Evolutionary conservation across 108 stramenopile genomes (phyloP).

Genomic region (Licmophora abbreviata): DNA sequence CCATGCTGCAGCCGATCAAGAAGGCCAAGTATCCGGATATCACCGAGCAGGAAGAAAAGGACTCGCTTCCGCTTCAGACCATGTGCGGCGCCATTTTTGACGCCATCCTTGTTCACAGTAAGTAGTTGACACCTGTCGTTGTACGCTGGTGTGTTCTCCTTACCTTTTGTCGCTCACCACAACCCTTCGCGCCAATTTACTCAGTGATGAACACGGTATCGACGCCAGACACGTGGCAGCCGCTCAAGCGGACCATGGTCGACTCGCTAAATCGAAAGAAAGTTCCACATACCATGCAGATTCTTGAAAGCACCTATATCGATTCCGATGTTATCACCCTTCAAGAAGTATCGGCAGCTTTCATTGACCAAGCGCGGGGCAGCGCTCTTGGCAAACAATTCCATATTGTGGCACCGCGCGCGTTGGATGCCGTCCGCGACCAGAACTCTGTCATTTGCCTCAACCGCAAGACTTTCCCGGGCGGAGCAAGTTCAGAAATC

Average conservation of each 20-base stretch:
- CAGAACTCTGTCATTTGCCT: conserved; percentile 82
- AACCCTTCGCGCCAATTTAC: too few relatives aligned
- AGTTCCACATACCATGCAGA: conserved; percentile 78
- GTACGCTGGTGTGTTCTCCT: too few relatives aligned
- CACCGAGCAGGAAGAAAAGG: conserved; percentile 72
- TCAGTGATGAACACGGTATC: conserved; percentile 88
- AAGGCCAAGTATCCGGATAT: conserved; percentile 89
- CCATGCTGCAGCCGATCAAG: conserved; percentile 82
- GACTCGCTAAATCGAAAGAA: conserved; percentile 84
- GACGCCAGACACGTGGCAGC: conserved; percentile 69
- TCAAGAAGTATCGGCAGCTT: conserved; percentile 84
- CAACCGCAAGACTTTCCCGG: conserved; percentile 49
- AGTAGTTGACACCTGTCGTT: too few relatives aligned
- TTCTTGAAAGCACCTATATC: conserved; percentile 71
- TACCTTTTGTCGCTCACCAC: too few relatives aligned
- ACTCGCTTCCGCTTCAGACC: conserved; percentile 83
- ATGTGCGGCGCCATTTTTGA: conserved; percentile 91
- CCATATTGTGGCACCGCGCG: conserved; percentile 39
- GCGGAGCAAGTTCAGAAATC: conserved; percentile 48
- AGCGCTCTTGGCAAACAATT: conserved; percentile 40
- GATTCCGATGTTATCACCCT: conserved; percentile 85
- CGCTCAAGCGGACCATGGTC: conserved; percentile 79
- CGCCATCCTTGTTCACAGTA: conserved; percentile 84
- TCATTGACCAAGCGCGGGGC: conserved; percentile 65
- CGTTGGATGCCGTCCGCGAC: conserved; percentile 63